These are phyloP conservation scores for Tanacetum coccineum DNA, from an alignment of 129 eudicot species.

Conservation along the genomic window DNA sequence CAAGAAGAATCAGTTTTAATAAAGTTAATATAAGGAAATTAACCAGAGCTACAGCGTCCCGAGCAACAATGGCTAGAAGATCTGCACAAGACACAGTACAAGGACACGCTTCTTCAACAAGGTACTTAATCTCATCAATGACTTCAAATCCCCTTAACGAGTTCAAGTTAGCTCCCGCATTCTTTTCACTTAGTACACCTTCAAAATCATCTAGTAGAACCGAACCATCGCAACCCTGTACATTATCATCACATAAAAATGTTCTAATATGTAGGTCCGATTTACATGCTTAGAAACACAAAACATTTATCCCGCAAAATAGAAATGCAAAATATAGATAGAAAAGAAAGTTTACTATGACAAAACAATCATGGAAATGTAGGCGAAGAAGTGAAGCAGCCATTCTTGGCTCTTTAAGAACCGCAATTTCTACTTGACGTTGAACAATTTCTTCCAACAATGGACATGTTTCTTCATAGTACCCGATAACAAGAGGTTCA, in stretches of 20 bases:
- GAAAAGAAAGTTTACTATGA: slow-evolving; percentile 35
- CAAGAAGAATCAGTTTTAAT: too few species aligned
- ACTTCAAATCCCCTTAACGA: slow-evolving; percentile 61
- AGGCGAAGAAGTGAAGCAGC: slow-evolving; percentile 65
- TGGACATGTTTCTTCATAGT: slow-evolving; percentile 50
- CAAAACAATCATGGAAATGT: slow-evolving; percentile 73
- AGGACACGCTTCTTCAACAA: slow-evolving; percentile 58
- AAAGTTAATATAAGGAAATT: neutral
- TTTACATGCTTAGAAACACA: neutral
- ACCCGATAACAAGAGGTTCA: slow-evolving; percentile 35
- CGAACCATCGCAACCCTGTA: slow-evolving; percentile 64
- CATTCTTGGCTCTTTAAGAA: slow-evolving; percentile 53
- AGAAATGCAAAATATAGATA: neutral
- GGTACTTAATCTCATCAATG: slow-evolving; percentile 49
- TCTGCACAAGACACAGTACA: slow-evolving; percentile 64
- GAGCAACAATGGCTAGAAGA: slow-evolving; percentile 65
- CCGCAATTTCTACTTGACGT: slow-evolving; percentile 43
- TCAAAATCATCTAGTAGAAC: slow-evolving; percentile 44
- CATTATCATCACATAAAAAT: neutral
- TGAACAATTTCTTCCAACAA: slow-evolving; percentile 46
- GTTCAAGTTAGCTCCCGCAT: slow-evolving; percentile 42
- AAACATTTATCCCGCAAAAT: neutral
- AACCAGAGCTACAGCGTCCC: slow-evolving; percentile 53
- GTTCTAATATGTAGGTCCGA: neutral
- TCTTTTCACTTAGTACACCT: slow-evolving; percentile 50